phyloP scores from a whole-genome alignment of 2,329 filamentous ascomycete genomes.

The Fusarium siculi region DNA sequence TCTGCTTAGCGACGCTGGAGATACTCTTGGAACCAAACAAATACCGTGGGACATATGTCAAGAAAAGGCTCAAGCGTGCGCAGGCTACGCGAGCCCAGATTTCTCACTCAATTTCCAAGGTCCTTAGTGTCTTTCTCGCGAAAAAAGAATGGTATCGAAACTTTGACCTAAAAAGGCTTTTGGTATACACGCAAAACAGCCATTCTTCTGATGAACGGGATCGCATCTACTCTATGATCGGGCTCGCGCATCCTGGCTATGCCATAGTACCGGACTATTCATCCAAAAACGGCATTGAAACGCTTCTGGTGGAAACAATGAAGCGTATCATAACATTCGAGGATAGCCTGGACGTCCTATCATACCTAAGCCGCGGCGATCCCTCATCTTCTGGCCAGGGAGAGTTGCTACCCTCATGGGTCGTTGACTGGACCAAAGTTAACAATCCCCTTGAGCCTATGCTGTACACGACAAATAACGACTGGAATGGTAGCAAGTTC shows the following conservation, averaged over 20 bases:
- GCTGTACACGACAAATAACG: too few species aligned
- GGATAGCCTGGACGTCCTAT: background rate
- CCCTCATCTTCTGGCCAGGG: fast-evolving
- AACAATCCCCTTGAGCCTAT: too few species aligned
- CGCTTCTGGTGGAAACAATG: background rate
- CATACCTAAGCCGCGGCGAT: background rate
- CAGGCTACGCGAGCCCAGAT: fast-evolving
- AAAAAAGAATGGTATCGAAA: background rate
- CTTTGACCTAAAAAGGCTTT: background rate
- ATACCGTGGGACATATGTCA: background rate
- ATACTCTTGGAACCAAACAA: background rate
- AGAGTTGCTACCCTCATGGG: background rate
- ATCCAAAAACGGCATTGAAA: too few species aligned
- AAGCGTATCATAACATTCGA: background rate
- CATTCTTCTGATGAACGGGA: background rate
- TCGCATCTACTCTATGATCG: background rate
- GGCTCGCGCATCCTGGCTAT: background rate
- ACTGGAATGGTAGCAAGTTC: too few species aligned
- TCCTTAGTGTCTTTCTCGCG: background rate
- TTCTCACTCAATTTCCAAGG: fast-evolving
- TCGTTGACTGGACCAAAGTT: background rate
- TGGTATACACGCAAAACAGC: background rate
- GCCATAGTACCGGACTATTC: background rate
- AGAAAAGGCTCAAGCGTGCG: background rate
- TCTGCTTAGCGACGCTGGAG: background rate